Conservation (phyloP, 345 rosid species). For the Physaria fendleri region DNA sequence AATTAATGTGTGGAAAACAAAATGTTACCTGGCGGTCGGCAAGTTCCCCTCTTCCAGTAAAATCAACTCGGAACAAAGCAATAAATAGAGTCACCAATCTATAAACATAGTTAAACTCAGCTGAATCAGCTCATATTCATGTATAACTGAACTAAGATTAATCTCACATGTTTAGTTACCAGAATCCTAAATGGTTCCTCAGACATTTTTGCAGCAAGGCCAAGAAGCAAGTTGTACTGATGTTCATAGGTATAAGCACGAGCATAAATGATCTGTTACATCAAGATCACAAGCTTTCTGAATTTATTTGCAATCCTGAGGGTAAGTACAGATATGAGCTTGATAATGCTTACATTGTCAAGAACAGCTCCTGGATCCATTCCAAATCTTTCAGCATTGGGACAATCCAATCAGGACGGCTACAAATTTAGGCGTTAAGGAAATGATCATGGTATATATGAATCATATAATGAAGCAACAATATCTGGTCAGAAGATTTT, state of each 20-base stretch:
- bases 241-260: conserved; percentile 87
- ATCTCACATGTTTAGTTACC: conserved; percentile 34
- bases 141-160: not conserved
- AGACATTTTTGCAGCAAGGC: conserved; percentile 91
- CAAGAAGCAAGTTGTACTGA: conserved; percentile 82
- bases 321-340: not conserved
- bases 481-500: not conserved
- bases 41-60: conserved; percentile 91
- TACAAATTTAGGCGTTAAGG: conserved; percentile 36
- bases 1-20: not conserved
- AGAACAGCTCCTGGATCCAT: conserved; percentile 96
- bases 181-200: conserved; percentile 80
- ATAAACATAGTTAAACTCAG: conserved; percentile 10
- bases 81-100: conserved; percentile 84
- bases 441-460: conserved; percentile 10
- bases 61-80: conserved; percentile 80
- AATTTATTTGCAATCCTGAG: not conserved
- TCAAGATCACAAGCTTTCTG: conserved; percentile 8
- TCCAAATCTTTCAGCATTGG: conserved; percentile 96
- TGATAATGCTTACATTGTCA: conserved; percentile 54
- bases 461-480: not conserved
- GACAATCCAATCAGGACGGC: conserved; percentile 84
- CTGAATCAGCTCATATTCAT: conserved; percentile 3
- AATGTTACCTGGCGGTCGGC: conserved; percentile 74
- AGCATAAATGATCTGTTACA: conserved; percentile 77